Conservation (phyloP, 2,329 filamentous ascomycete genomes). For the Lachnellula arida region DNA sequence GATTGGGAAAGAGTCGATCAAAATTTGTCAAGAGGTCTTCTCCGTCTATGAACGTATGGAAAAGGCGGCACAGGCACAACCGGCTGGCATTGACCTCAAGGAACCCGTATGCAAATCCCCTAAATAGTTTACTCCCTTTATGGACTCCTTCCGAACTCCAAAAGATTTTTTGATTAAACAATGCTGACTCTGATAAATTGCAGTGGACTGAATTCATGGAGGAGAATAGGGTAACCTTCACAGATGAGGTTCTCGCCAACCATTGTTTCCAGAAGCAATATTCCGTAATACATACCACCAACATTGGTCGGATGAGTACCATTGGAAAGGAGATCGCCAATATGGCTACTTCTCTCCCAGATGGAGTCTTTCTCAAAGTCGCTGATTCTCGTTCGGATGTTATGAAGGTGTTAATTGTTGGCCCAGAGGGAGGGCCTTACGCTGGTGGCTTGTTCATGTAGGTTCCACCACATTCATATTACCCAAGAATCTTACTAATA, state of each 20-base stretch:
- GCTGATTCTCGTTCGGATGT: conserved; percentile 5
- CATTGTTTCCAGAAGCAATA: conserved; percentile 8
- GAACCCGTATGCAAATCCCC: no score
- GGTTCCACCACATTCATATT: background rate
- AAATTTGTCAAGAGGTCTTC: background rate
- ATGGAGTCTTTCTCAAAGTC: conserved; percentile 23
- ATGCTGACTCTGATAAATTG: no score
- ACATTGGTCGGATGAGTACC: conserved; percentile 14
- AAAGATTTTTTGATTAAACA: no score
- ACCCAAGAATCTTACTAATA: background rate
- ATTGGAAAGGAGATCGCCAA: conserved; percentile 24
- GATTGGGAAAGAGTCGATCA: background rate
- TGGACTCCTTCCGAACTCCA: no score
- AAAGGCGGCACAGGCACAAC: background rate
- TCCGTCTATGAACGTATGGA: background rate
- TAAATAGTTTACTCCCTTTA: no score
- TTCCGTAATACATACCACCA: conserved; percentile 8
- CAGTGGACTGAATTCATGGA: conserved; percentile 16
- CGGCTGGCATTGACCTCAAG: no score
- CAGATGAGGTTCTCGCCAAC: conserved; percentile 17
- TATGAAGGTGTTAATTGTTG: conserved; percentile 24
- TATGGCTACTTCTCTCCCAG: conserved; percentile 20
- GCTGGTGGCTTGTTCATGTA: conserved; percentile 23
- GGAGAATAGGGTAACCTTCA: conserved; percentile 20
- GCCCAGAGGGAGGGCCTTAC: conserved; percentile 21